Evolutionary conservation across 345 rosid species (phyloP).

Genomic region (Turritis glabra): DNA sequence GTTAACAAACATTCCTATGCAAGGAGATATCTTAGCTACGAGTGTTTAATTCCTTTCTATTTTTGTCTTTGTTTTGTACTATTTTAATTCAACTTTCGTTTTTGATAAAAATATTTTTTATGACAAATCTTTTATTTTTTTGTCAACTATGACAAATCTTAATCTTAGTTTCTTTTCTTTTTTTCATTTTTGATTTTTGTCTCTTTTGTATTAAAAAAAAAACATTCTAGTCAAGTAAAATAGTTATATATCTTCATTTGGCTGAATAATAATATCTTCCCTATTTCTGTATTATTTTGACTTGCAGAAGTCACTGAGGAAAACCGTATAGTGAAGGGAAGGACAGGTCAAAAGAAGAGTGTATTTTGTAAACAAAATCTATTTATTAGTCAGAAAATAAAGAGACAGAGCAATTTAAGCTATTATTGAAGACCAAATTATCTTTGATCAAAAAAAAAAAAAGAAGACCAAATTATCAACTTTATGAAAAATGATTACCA

Average conservation of each 20-base stretch:
- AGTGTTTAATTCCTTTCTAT: neutral
- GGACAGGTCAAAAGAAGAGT: neutral
- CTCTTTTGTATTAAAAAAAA: too few relatives aligned
- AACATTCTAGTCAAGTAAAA: too few relatives aligned
- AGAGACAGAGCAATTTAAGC: neutral
- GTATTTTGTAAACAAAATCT: neutral
- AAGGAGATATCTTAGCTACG: neutral
- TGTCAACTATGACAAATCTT: too few relatives aligned
- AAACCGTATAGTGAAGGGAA: constrained; percentile 4
- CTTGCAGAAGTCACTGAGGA: constrained; percentile 15
- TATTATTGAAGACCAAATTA: neutral
- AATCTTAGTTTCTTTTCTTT: neutral
- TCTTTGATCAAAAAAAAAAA: too few relatives aligned
- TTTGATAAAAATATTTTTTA: too few relatives aligned
- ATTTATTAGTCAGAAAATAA: neutral
- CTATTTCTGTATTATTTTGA: constrained; percentile 21
- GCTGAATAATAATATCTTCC: neutral
- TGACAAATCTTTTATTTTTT: too few relatives aligned
- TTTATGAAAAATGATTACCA: neutral
- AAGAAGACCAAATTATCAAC: too few relatives aligned
- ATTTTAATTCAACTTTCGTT: too few relatives aligned
- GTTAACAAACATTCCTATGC: neutral
- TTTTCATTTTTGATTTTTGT: too few relatives aligned
- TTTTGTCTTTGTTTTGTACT: too few relatives aligned
- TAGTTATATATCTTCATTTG: neutral